phyloP scores from a whole-genome alignment of 495 filamentous ascomycete genomes.

The Astrocystis sublimbata region DNA sequence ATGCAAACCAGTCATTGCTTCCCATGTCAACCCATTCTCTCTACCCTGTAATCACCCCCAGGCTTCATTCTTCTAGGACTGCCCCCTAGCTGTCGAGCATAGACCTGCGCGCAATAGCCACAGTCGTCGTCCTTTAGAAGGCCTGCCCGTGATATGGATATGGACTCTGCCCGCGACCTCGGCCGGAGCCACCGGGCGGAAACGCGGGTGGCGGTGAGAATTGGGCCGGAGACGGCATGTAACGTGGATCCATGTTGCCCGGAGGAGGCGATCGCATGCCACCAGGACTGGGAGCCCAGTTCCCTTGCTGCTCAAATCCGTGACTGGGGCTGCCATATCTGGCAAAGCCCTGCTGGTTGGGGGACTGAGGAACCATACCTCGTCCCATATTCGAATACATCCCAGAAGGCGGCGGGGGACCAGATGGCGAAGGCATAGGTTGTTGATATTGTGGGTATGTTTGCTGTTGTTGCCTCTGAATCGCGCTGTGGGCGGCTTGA shows the following conservation, averaged over 20 bases:
- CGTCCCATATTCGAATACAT: conserved; percentile 37
- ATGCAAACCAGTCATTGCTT: conserved; percentile 23
- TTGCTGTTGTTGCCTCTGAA: conserved; percentile 68
- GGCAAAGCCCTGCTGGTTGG: conserved; percentile 23
- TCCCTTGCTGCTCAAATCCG: conserved; percentile 27
- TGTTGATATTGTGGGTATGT: conserved; percentile 45
- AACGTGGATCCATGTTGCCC: conserved; percentile 29
- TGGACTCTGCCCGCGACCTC: conserved; percentile 32
- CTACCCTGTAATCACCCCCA: conserved; percentile 19
- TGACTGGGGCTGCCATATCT: conserved; percentile 20
- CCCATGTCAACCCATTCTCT: conserved; percentile 24
- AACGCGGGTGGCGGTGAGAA: conserved; percentile 23
- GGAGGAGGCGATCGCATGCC: conserved; percentile 33
- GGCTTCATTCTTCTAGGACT: too few relatives aligned
- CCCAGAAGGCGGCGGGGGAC: conserved; percentile 27
- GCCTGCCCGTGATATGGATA: conserved; percentile 43
- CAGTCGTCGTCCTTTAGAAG: conserved; percentile 31
- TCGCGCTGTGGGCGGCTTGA: conserved; percentile 77
- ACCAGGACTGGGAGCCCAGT: conserved; percentile 31
- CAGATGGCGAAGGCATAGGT: conserved; percentile 26
- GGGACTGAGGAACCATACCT: conserved; percentile 19
- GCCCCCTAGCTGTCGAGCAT: too few relatives aligned
- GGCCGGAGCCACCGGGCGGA: conserved; percentile 2
- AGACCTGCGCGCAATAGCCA: conserved; percentile 5
- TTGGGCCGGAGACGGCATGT: conserved; percentile 28